Evolutionary conservation across 192 early-diverging fungal species (phyloP).

Genomic region (Geranomyces variabilis): DNA sequence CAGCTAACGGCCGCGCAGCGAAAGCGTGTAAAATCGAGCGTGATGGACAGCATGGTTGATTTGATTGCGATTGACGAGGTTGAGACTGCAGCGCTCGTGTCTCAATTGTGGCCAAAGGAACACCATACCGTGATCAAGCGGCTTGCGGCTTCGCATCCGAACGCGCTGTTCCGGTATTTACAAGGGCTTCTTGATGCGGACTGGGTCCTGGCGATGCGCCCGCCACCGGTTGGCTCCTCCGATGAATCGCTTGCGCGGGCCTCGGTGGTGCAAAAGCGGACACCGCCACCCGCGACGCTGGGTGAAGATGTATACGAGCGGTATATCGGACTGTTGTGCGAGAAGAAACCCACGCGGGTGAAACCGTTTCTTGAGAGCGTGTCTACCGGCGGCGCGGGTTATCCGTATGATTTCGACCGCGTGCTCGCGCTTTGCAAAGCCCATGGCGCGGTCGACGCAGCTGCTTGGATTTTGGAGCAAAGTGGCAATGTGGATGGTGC

Average conservation of each 20-base stretch:
- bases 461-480: constrained; percentile 48
- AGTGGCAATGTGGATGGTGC: constrained; percentile 40
- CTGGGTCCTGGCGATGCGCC: constrained; percentile 1
- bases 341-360: constrained; percentile 31
- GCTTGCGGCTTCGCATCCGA: constrained; percentile 27
- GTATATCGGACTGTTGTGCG: constrained; percentile 40
- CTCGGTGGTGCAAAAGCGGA: neutral
- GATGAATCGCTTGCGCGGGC: neutral
- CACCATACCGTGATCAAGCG: constrained; percentile 23
- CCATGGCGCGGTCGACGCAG: constrained; percentile 31
- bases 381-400: constrained; percentile 11
- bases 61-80: constrained; percentile 33
- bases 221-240: neutral
- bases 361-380: constrained; percentile 32
- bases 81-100: constrained; percentile 37
- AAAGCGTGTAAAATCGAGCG: constrained; percentile 25
- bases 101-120: constrained; percentile 31
- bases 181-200: constrained; percentile 38
- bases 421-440: constrained; percentile 37
- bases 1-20: constrained; percentile 27
- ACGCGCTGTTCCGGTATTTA: constrained; percentile 31
- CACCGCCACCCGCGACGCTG: neutral
- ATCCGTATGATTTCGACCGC: constrained; percentile 44
- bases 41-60: constrained; percentile 21
- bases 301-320: constrained; percentile 32